Evolutionary conservation across 352 stramenopile genomes (phyloP).

Genomic region (Phytophthora pluvialis): DNA sequence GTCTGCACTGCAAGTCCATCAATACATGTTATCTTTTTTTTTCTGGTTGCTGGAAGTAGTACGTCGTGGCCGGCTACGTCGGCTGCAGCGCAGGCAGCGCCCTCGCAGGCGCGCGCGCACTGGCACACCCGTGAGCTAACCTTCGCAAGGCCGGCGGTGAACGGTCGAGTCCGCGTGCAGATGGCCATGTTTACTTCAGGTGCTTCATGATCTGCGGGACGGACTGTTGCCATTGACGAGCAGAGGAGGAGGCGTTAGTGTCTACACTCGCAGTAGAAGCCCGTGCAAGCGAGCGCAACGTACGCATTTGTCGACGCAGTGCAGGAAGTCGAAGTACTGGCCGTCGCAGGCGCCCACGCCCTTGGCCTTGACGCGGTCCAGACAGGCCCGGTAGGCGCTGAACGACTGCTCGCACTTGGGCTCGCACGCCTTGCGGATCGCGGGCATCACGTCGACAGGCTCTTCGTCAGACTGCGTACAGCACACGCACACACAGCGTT

Average conservation of each 20-base stretch:
- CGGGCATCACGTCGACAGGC: constrained; percentile 93
- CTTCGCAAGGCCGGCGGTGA: not conserved
- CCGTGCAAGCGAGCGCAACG: constrained; percentile 19
- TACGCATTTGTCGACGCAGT: constrained; percentile 97
- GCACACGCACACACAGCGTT: constrained; percentile 1
- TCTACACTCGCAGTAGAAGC: not conserved
- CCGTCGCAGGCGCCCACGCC: constrained; percentile 93
- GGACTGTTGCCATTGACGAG: constrained; percentile 46
- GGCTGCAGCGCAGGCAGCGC: not conserved
- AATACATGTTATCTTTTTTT: constrained; percentile 39
- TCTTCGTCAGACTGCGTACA: constrained; percentile 78
- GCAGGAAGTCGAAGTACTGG: constrained; percentile 96
- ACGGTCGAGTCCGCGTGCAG: constrained; percentile 11
- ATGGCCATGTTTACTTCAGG: constrained; percentile 83
- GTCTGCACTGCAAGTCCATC: constrained; percentile 40
- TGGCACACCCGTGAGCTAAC: not conserved
- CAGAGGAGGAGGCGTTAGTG: not conserved
- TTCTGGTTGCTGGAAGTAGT: constrained; percentile 19
- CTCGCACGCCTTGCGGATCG: constrained; percentile 93
- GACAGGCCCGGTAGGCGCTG: constrained; percentile 92
- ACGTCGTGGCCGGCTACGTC: constrained; percentile 1
- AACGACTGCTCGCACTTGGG: constrained; percentile 90
- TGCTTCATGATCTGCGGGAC: constrained; percentile 96
- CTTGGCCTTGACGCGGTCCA: constrained; percentile 91
- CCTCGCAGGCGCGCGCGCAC: constrained; percentile 7